Percentiles rank a stretch among this genome's conserved stretches.
Evolutionary conservation across 257 asterid species (phyloP).

Genomic region (Solanum lycopersicoides): DNA sequence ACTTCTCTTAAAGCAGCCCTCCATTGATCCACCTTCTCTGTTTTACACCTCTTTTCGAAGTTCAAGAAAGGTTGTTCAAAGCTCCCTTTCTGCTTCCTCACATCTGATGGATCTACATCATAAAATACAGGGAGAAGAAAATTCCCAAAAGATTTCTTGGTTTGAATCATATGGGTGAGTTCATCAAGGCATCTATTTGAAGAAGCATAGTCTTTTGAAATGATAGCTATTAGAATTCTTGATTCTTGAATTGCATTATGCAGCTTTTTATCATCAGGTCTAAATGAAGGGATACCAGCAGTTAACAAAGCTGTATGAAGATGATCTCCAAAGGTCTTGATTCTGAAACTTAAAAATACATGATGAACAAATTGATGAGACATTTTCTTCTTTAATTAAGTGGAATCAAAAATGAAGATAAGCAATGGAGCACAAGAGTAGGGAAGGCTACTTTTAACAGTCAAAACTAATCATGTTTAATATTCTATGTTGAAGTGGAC

Average conservation of each 20-base stretch:
- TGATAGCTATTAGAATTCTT: neutral
- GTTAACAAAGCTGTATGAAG: neutral
- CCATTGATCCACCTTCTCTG: neutral
- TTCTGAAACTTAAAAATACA: constrained; percentile 2
- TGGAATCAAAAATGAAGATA: neutral
- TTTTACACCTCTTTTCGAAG: neutral
- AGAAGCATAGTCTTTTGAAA: constrained; percentile 1
- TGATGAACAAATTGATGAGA: neutral
- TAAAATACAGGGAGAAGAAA: constrained; percentile 5
- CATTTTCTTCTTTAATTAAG: neutral
- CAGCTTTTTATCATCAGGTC: neutral
- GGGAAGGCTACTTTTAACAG: neutral
- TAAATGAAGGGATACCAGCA: neutral
- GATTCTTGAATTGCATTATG: neutral
- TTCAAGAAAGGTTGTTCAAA: neutral
- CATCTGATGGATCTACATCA: constrained; percentile 3
- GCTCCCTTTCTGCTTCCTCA: neutral
- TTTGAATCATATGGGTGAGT: neutral
- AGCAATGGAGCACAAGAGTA: neutral
- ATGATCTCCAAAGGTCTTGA: neutral
- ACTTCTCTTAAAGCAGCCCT: neutral
- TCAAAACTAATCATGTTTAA: neutral
- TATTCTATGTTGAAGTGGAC: neutral
- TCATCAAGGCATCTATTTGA: constrained; percentile 1
- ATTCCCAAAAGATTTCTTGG: neutral